phyloP scores from a whole-genome alignment of 192 early-diverging fungal species.

The Funneliformis mosseae region DNA sequence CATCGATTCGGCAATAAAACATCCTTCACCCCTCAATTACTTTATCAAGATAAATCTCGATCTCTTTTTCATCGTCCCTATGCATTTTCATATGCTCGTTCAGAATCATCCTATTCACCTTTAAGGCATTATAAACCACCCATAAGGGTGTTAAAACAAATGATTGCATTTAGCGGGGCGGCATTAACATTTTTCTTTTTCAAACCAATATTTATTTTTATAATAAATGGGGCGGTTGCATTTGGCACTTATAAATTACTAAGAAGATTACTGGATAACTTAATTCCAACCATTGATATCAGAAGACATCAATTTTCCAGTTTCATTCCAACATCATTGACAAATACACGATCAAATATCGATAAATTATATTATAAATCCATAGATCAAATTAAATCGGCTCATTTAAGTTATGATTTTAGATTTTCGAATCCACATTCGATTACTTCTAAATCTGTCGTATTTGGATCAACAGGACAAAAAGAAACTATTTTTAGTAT shows the following conservation, averaged over 20 bases:
- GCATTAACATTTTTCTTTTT: neutral
- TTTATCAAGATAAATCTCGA: neutral
- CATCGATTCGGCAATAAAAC: neutral
- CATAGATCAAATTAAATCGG: neutral
- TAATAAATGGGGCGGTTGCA: neutral
- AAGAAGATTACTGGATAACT: neutral
- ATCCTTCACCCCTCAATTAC: neutral
- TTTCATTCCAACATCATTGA: neutral
- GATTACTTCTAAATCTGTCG: neutral
- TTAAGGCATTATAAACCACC: neutral
- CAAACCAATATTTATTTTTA: neutral
- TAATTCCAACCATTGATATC: neutral
- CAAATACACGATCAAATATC: neutral
- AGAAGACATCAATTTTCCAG: neutral
- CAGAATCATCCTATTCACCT: neutral
- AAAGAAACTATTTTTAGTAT: neutral
- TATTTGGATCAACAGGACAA: neutral
- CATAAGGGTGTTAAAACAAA: neutral
- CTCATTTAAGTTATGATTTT: neutral
- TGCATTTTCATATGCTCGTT: neutral
- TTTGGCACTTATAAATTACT: neutral
- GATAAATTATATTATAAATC: neutral
- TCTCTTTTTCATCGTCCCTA: neutral
- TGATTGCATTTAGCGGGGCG: neutral
- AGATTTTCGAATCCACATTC: neutral